These are phyloP conservation scores for Lolium rigidum DNA, from an alignment of 176 grass and related monocot genomes.

Conservation along the genomic window DNA sequence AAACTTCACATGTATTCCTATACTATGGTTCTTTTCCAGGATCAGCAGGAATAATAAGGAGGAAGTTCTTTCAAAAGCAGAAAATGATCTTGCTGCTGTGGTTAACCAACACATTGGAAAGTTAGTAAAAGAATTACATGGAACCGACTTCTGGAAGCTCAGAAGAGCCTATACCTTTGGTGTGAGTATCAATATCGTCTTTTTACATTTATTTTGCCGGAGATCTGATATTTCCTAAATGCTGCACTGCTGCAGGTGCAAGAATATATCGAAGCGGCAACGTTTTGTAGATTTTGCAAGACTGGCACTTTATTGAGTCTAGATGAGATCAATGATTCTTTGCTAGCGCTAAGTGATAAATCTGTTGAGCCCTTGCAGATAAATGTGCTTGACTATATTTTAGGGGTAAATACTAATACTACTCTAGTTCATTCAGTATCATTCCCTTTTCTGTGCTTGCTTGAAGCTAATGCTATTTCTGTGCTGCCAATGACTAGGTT, in stretches of 20 bases:
- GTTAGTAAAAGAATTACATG: slow-evolving; percentile 90
- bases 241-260: slow-evolving; percentile 78
- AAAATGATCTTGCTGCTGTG: slow-evolving; percentile 86
- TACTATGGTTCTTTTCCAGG: slow-evolving; percentile 57
- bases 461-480: slow-evolving; percentile 41
- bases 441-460: neutral
- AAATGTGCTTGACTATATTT: slow-evolving; percentile 93
- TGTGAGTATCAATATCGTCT: slow-evolving; percentile 52
- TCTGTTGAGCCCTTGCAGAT: slow-evolving; percentile 88
- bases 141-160: slow-evolving; percentile 98
- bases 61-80: slow-evolving; percentile 87
- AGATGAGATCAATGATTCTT: slow-evolving; percentile 89
- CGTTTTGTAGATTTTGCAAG: slow-evolving; percentile 90
- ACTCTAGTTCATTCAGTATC: slow-evolving; percentile 18
- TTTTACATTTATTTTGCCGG: slow-evolving; percentile 37
- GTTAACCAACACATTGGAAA: slow-evolving; percentile 80
- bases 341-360: slow-evolving; percentile 67
- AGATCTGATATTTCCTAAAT: slow-evolving; percentile 22
- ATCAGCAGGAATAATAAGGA: slow-evolving; percentile 87
- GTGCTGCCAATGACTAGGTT: slow-evolving; percentile 64
- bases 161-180: slow-evolving; percentile 93
- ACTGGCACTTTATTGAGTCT: slow-evolving; percentile 87
- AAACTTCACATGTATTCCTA: slow-evolving; percentile 39
- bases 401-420: slow-evolving; percentile 67
- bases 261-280: slow-evolving; percentile 95